Conservation (phyloP, 495 filamentous ascomycete species). For the Immersiella caudata region DNA sequence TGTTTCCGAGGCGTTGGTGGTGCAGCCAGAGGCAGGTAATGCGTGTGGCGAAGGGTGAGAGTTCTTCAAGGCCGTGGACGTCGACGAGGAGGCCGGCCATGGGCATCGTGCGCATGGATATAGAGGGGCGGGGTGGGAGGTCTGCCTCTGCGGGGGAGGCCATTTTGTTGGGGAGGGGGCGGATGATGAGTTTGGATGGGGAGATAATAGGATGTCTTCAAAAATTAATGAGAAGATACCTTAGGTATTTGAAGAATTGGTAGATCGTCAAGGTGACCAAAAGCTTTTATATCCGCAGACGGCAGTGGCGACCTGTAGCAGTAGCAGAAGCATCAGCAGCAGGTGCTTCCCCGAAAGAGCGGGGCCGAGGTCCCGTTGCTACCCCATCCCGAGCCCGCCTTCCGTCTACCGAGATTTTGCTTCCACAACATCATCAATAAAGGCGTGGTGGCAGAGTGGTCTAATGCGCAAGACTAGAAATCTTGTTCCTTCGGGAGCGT, state of each 20-base stretch:
- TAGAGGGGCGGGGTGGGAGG: slow-evolving; percentile 40
- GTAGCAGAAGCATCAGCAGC: not conserved
- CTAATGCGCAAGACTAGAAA: slow-evolving; percentile 24
- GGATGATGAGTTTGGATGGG: too few species aligned
- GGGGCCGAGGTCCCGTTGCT: not conserved
- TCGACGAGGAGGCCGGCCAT: slow-evolving; percentile 78
- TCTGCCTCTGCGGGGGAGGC: not conserved
- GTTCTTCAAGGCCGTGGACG: slow-evolving; percentile 78
- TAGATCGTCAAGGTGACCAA: not conserved
- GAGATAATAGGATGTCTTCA: too few species aligned
- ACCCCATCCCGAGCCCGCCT: not conserved
- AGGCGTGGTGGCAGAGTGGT: slow-evolving; percentile 22
- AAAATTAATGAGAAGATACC: not conserved
- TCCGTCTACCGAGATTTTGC: not conserved
- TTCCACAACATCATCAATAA: not conserved
- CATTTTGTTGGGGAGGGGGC: not conserved
- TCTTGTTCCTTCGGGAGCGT: slow-evolving; percentile 23
- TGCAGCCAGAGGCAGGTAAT: slow-evolving; percentile 85
- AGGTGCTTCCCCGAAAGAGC: not conserved
- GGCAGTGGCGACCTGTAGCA: not conserved
- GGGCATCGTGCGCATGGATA: slow-evolving; percentile 63
- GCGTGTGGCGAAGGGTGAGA: slow-evolving; percentile 50
- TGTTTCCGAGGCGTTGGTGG: slow-evolving; percentile 70
- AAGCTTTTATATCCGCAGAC: not conserved
- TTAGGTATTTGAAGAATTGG: not conserved